Base-by-base conservation (phyloP, 202 grass and related monocot species). In the Setaria italica region DNA sequence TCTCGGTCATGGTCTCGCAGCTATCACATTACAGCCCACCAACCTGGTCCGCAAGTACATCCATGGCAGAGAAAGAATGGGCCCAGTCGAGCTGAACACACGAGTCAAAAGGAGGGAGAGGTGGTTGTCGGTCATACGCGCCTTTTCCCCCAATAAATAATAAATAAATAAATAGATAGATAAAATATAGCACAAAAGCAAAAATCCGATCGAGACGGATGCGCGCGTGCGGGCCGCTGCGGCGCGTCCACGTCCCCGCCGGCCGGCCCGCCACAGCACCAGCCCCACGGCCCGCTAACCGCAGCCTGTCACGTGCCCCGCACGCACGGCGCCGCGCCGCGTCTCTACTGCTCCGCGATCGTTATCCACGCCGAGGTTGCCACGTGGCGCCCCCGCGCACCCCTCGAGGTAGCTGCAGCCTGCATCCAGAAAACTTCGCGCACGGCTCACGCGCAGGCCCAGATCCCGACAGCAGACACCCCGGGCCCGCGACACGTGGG, bases 311-410 rank as follows among this genome's bases (percentile, higher is more conserved):
- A 71, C 42, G 68, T 71, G 68, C 68, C 42, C 20, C 68, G 20
- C 11, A 21, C 20, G 65, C 63, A 34, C 33, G 14, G 2, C 46
- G 20, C 72, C 17, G 33, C 49, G 20, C 16, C 56, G 25, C 37
- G 3, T 55, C 15, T 55, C 53, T 7, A 5, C 1, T 21, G 11
- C 21, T 12, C 58, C 4, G 58, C 21, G 58, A 20, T 35, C 66
- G 9, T 84, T 84, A 76, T 84, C 82, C 72, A 17, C 9, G n/a
- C 47, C 72, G 72, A 76, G 60, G 59, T 67, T 42, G 72, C 72
- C 82, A 77, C 82, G 82, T 84, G 82, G 60, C 82, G 2, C 9
- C 2, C 53, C 4, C 48, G 76, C 30, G 50, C 21, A 1, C 25
- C 1, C 67, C 10, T 11, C 21, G 15, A 72, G 16, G 21, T 1